These are phyloP conservation scores for Maudiozyma bulderi DNA, from an alignment of 805 yeast species.

Conservation along the genomic window DNA sequence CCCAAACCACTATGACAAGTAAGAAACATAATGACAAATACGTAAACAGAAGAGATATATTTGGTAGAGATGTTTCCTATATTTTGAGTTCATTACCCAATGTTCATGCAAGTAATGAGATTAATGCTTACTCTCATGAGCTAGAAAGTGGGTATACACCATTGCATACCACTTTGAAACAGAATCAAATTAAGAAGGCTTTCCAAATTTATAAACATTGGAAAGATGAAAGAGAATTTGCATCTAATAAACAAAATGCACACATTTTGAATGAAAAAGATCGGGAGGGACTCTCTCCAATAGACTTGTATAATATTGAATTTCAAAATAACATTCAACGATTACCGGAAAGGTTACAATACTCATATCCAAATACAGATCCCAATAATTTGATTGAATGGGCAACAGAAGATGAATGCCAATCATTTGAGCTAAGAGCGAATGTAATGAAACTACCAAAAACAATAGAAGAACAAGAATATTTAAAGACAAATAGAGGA, in stretches of 20 bases:
- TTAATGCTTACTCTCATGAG: conserved; percentile 42
- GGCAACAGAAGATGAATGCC: not conserved
- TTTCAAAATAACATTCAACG: conserved; percentile 4
- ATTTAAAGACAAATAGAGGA: conserved; percentile 37
- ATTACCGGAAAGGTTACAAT: conserved; percentile 8
- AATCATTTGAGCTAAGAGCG: conserved; percentile 1
- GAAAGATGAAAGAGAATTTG: conserved; percentile 18
- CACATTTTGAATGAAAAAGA: conserved; percentile 44
- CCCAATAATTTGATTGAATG: conserved; percentile 2
- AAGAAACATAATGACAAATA: conserved; percentile 6
- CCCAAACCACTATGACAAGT: conserved; percentile 6
- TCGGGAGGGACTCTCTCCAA: conserved; percentile 60
- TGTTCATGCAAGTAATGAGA: conserved; percentile 5
- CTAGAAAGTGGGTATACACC: conserved; percentile 77
- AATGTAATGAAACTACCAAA: conserved; percentile 6
- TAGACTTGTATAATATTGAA: conserved; percentile 42
- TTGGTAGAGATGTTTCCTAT: conserved; percentile 45
- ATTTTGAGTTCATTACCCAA: conserved; percentile 16
- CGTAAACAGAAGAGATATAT: conserved; percentile 41
- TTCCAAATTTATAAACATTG: conserved; percentile 21
- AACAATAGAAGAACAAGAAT: not conserved
- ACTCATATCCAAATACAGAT: not conserved
- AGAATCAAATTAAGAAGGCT: conserved; percentile 26
- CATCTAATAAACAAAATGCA: conserved; percentile 15
- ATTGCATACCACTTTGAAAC: conserved; percentile 50